Evolutionary conservation across 371 early-diverging fungal genomes (phyloP), one percentile per base, ranked within the genome.

Genomic region (Mucor indicus): DNA sequence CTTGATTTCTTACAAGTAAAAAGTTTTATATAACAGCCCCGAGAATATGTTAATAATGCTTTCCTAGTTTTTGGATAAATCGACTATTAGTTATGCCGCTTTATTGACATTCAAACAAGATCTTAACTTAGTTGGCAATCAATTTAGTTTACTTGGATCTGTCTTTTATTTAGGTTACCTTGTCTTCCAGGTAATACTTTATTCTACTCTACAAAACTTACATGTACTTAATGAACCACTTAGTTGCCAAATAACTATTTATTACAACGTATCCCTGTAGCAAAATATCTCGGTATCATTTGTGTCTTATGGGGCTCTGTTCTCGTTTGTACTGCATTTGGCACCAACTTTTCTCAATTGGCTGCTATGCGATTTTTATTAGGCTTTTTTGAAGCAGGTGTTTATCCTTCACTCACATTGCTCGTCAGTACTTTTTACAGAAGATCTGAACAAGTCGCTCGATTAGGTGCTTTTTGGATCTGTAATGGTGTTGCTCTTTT

Each of bases 1-100:
- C 60, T 72, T 20, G 61, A 62, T 43, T 61, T 72, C 24, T 47
- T 72, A 44, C 71, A 70, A 55, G 71, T 66, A 61, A 51, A 44
- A 13, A 11, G 15, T 4, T 11, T 4, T 13, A 33, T 13, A 13
- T n/a, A n/a, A 33, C 12, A 29, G 12, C 6, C 6, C 12, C 8
- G 30, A 12, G 6, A 29, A 29, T 12, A 5, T 12, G 10, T 21
- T 21, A 22, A 1, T 17, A 19, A 3, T 37, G 4, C 1, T 19
- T 22, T 23, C 30, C 35, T 30, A 60, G 50, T 60, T 53, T 38
- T 23, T 60, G 11, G 60, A 60, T 40, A 60, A 60, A 45, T 49
- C 60, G 17, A 50, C 53, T 2, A 50, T 60, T 11, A 50, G 29
- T 19, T 60, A 60, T 32, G 60, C 60, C 24, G 49, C 53, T 11